A percentile compares a stretch with the other conserved stretches of the same genome.
Conservation (phyloP, 1,284 basidiomycete genomes). For the Heterobasidion occidentale region DNA sequence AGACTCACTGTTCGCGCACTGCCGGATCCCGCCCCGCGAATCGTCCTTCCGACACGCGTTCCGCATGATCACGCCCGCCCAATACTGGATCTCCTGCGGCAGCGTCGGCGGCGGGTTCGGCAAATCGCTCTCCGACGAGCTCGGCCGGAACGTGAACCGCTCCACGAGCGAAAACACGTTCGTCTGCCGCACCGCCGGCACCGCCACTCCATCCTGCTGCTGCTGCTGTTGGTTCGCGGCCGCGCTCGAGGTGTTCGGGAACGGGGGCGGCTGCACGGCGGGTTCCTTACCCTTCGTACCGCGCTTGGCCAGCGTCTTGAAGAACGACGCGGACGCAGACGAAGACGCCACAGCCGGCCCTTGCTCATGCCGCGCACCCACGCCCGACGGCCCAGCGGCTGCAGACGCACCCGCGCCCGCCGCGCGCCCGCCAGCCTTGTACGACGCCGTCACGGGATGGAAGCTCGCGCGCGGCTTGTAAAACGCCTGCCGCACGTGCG, state of each 20-base stretch:
- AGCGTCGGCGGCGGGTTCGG: constrained; percentile 65
- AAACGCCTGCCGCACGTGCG: constrained; percentile 95
- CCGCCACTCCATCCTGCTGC: too few relatives aligned
- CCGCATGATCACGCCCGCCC: constrained; percentile 99
- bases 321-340: constrained; percentile 12
- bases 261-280: constrained; percentile 11
- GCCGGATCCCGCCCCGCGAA: constrained; percentile 83
- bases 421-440: constrained; percentile 13
- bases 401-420: constrained; percentile 7
- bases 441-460: constrained; percentile 55
- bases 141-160: constrained; percentile 90
- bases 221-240: constrained; percentile 17
- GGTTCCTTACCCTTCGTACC: constrained; percentile 27
- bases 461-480: constrained; percentile 76
- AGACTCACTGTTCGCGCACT: constrained; percentile 90
- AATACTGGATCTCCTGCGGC: constrained; percentile 93
- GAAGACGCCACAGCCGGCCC: not conserved
- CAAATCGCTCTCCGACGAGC: constrained; percentile 69
- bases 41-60: constrained; percentile 99
- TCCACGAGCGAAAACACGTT: constrained; percentile 97
- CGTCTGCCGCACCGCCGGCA: constrained; percentile 40
- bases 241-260: constrained; percentile 14
- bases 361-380: not conserved
- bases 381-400: not conserved
- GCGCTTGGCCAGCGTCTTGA: constrained; percentile 22